These are phyloP conservation scores for Lachnellula occidentalis DNA, from an alignment of 2,329 filamentous ascomycete genomes.

Conservation along the genomic window DNA sequence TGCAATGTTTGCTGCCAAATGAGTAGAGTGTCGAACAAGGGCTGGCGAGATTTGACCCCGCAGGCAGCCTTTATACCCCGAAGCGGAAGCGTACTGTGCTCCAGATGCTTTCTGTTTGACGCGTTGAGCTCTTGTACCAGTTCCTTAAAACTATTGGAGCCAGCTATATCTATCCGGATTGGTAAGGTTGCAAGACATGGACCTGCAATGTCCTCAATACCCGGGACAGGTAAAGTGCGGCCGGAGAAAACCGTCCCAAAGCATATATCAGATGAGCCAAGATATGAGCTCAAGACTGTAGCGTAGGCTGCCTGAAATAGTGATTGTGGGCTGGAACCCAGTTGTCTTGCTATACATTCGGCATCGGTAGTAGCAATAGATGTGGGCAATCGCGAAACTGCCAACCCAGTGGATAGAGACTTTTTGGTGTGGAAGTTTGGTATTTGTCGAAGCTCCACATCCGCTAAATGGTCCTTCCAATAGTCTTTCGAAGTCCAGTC, in stretches of 20 bases:
- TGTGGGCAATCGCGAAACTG: constrained; percentile 23
- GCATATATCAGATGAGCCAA: constrained; percentile 59
- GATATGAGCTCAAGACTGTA: constrained; percentile 59
- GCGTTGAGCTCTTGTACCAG: constrained; percentile 59
- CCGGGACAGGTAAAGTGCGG: constrained; percentile 63
- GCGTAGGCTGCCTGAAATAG: constrained; percentile 70
- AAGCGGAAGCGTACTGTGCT: constrained; percentile 58
- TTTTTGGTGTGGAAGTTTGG: constrained; percentile 51
- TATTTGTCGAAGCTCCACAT: constrained; percentile 47
- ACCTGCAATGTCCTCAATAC: constrained; percentile 69
- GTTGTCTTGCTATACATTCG: constrained; percentile 19
- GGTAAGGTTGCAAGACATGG: constrained; percentile 77
- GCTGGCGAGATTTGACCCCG: constrained; percentile 47
- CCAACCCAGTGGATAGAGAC: constrained; percentile 26
- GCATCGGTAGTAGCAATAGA: constrained; percentile 29
- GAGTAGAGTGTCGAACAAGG: constrained; percentile 72
- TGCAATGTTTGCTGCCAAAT: constrained; percentile 75
- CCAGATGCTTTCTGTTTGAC: constrained; percentile 59
- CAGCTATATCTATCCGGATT: constrained; percentile 55
- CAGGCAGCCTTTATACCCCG: constrained; percentile 62
- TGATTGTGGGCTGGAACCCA: constrained; percentile 52
- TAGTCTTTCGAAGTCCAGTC: constrained; percentile 49
- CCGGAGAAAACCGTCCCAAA: constrained; percentile 81
- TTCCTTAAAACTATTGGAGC: constrained; percentile 48
- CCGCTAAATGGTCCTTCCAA: constrained; percentile 63